Conservation (phyloP, 2,329 filamentous ascomycete genomes). For the Zasmidium angulare region DNA sequence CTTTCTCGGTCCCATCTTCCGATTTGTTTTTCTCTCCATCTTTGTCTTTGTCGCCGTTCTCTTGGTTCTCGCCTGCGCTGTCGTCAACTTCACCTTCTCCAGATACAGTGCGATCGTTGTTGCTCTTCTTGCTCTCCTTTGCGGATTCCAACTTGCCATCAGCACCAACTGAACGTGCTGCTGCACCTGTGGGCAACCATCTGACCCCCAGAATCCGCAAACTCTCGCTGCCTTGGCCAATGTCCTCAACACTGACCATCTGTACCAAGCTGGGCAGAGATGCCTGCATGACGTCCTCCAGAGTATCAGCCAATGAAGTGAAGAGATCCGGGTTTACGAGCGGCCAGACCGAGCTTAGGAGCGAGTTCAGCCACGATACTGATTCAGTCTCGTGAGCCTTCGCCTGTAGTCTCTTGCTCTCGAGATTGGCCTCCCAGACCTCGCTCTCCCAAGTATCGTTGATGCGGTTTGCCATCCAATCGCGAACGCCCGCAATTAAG, state of each 20-base stretch:
- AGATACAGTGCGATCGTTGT: conserved; percentile 52
- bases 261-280: conserved; percentile 67
- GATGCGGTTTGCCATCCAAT: conserved; percentile 63
- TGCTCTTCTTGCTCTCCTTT: conserved; percentile 44
- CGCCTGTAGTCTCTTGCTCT: conserved; percentile 50
- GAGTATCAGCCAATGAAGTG: conserved; percentile 64
- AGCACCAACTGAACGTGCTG: conserved; percentile 59
- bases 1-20: conserved; percentile 25
- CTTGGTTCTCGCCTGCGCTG: conserved; percentile 34
- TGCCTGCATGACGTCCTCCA: conserved; percentile 80
- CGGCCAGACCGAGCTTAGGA: conserved; percentile 69
- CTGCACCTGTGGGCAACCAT: conserved; percentile 71
- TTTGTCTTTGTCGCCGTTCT: conserved; percentile 32
- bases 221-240: conserved; percentile 72
- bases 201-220: conserved; percentile 69
- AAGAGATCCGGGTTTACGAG: conserved; percentile 76
- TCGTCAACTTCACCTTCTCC: conserved; percentile 43
- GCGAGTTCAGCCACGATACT: conserved; percentile 69
- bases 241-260: conserved; percentile 74
- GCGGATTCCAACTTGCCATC: conserved; percentile 58
- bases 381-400: conserved; percentile 60
- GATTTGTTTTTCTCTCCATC: conserved; percentile 21
- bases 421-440: conserved; percentile 65
- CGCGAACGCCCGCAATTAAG: conserved; percentile 36
- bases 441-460: conserved; percentile 66